Conservation (phyloP, 768 basidiomycete species). For the Obba rivulosa region DNA sequence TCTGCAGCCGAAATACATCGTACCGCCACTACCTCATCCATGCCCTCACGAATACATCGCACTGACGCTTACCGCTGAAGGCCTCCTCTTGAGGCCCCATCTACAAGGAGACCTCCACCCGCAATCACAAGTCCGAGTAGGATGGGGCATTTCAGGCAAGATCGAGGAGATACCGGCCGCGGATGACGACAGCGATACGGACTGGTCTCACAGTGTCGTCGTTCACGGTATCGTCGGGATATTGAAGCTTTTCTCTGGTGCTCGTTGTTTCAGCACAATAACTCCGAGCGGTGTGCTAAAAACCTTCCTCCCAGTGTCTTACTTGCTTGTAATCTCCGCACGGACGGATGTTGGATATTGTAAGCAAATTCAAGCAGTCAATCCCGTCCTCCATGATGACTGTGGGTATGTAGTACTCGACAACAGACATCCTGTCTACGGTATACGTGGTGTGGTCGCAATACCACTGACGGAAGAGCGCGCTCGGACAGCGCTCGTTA, state of each 20-base stretch:
- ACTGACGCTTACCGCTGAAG: constrained; percentile 52
- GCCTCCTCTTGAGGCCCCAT: constrained; percentile 65
- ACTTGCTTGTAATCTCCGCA: constrained; percentile 68
- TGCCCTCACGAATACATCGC: constrained; percentile 65
- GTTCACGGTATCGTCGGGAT: constrained; percentile 77
- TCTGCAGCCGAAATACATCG: constrained; percentile 57
- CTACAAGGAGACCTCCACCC: constrained; percentile 24
- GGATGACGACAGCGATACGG: constrained; percentile 28
- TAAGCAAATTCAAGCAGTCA: constrained; percentile 29
- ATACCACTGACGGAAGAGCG: constrained; percentile 68
- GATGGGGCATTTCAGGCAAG: constrained; percentile 54
- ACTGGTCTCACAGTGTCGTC: constrained; percentile 54
- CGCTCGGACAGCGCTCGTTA: constrained; percentile 48
- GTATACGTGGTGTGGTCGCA: constrained; percentile 60
- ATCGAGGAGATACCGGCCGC: constrained; percentile 45
- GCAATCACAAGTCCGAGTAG: constrained; percentile 42
- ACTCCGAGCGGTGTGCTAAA: not conserved
- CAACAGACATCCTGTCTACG: constrained; percentile 53
- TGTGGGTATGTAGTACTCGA: constrained; percentile 52
- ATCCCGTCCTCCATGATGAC: constrained; percentile 1
- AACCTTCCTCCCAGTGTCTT: constrained; percentile 47
- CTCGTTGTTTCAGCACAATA: constrained; percentile 9
- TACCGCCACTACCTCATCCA: constrained; percentile 73
- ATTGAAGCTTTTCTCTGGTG: constrained; percentile 69
- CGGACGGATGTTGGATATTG: constrained; percentile 59